phyloP scores from a whole-genome alignment of 768 basidiomycete genomes.

The Omphalotus guepiniiformis region DNA sequence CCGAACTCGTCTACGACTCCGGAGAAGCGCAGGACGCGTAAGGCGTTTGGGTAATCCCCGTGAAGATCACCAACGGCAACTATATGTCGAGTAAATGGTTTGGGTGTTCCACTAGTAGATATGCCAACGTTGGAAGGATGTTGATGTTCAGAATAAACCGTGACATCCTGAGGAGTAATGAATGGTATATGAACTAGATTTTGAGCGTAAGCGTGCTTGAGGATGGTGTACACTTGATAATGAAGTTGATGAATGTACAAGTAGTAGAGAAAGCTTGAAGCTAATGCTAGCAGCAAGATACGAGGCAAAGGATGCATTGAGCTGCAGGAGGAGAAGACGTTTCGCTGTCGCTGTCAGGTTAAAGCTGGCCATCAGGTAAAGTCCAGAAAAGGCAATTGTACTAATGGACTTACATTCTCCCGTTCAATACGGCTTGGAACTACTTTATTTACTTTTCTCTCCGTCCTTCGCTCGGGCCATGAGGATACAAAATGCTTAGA shows the following conservation, averaged over 20 bases:
- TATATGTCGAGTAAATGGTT: constrained; percentile 49
- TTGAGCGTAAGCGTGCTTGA: not conserved
- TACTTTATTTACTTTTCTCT: too few species aligned
- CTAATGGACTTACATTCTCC: too few species aligned
- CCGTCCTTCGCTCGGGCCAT: too few species aligned
- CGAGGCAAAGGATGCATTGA: too few species aligned
- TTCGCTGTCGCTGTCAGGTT: too few species aligned
- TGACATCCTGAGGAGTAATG: not conserved
- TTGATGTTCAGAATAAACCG: not conserved
- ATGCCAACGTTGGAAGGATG: not conserved
- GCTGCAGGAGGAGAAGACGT: too few species aligned
- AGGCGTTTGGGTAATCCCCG: constrained; percentile 80
- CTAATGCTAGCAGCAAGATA: too few species aligned
- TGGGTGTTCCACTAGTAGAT: not conserved
- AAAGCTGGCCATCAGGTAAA: too few species aligned
- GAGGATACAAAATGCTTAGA: too few species aligned
- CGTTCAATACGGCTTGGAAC: too few species aligned
- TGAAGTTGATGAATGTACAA: not conserved
- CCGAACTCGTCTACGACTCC: constrained; percentile 67
- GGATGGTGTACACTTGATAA: not conserved
- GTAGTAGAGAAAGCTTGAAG: too few species aligned
- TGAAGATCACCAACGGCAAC: constrained; percentile 93
- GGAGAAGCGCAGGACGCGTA: constrained; percentile 75
- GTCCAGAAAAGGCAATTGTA: too few species aligned
- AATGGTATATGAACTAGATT: not conserved